phyloP scores from a whole-genome alignment of 805 yeast species.

The Metschnikowia kofuensis region DNA sequence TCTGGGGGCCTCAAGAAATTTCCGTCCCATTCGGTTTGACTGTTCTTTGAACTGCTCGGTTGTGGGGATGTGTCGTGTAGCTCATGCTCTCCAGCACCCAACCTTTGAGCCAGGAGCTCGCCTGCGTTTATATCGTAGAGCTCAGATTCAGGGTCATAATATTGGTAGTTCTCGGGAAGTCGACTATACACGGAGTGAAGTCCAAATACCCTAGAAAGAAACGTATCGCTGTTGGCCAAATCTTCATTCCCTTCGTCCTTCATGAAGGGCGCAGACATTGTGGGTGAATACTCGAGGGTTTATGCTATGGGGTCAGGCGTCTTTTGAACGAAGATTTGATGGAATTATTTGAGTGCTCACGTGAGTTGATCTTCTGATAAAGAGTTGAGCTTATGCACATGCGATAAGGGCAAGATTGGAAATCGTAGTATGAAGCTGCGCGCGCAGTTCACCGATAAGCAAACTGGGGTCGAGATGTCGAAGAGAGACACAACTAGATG shows the following conservation, averaged over 20 bases:
- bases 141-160: slow-evolving; percentile 33
- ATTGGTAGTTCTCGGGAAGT: slow-evolving; percentile 37
- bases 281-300: no score
- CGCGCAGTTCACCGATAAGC: no score
- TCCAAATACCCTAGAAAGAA: slow-evolving; percentile 64
- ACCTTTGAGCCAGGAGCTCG: slow-evolving; percentile 1
- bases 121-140: slow-evolving; percentile 6
- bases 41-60: neutral
- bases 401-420: no score
- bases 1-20: slow-evolving; percentile 8
- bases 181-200: slow-evolving; percentile 43
- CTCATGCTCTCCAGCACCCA: neutral
- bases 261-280: neutral
- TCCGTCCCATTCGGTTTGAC: neutral
- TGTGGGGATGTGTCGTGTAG: neutral
- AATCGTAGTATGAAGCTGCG: no score
- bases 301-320: no score
- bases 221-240: slow-evolving; percentile 42
- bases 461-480: no score
- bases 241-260: slow-evolving; percentile 1
- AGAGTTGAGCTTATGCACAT: no score
- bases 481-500: no score
- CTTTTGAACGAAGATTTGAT: no score
- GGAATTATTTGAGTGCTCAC: no score
- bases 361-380: no score